Conservation (phyloP, 2,329 filamentous ascomycete species). For the Monilinia polystroma region DNA sequence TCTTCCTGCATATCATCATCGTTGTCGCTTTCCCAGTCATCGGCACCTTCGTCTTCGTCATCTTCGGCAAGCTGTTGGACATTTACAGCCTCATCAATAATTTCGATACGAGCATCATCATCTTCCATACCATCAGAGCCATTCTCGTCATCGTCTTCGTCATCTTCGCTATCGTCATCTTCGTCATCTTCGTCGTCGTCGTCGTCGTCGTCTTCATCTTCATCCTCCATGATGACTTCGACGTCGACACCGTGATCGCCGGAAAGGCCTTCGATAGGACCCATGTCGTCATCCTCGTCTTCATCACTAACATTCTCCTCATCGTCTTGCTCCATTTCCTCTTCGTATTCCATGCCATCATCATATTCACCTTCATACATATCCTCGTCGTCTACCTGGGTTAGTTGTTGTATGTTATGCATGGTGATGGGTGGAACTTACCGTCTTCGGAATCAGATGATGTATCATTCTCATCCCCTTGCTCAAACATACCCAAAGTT, state of each 20-base stretch:
- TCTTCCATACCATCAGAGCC: slow-evolving; percentile 46
- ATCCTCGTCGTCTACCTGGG: slow-evolving; percentile 71
- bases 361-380: slow-evolving; percentile 91
- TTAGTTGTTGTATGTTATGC: slow-evolving; percentile 31
- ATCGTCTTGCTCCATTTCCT: slow-evolving; percentile 74
- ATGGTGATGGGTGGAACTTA: slow-evolving; percentile 36
- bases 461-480: slow-evolving; percentile 75
- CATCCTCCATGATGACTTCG: slow-evolving; percentile 80
- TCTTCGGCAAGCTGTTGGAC: slow-evolving; percentile 51
- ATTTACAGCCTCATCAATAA: slow-evolving; percentile 63
- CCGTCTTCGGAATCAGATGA: slow-evolving; percentile 67
- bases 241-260: slow-evolving; percentile 60
- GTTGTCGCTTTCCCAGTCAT: slow-evolving; percentile 62
- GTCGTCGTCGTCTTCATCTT: slow-evolving; percentile 40
- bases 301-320: slow-evolving; percentile 89
- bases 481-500: slow-evolving; percentile 90
- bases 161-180: slow-evolving; percentile 49
- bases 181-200: slow-evolving; percentile 40
- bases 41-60: slow-evolving; percentile 53
- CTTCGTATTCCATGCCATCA: slow-evolving; percentile 90
- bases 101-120: slow-evolving; percentile 49
- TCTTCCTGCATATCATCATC: slow-evolving; percentile 44
- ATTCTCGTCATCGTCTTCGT: slow-evolving; percentile 55
- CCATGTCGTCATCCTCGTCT: slow-evolving; percentile 79
- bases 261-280: slow-evolving; percentile 74